Base-by-base conservation (phyloP, 1,139 yeast genomes). In the Suhomyces taliae region DNA sequence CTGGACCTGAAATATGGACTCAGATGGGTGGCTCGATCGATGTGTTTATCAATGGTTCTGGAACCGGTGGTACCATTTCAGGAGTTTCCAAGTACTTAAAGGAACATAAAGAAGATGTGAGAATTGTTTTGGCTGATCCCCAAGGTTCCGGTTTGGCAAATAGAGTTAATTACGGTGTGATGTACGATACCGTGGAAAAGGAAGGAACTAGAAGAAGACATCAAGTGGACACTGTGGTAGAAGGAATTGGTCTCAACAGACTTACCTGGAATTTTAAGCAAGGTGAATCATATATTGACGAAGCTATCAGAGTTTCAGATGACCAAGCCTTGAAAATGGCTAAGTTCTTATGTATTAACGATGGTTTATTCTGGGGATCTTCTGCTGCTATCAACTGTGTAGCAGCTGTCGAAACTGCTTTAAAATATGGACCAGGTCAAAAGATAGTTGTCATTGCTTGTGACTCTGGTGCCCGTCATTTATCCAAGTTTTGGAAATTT, bases 171-270 rank as follows among this genome's bases (percentile, higher is more conserved):
- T 83, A 71, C 59, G 97, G 97, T 1, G 98, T 93, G 7, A 90
- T 93, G 97, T 93, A 89, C 64, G 96, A 91, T 57, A 55, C 74
- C 2, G 91, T 83, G 14, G 99, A 93, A 65, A 83, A 78, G 55
- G 99, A 93, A 67, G 99, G 99, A 1, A 89, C 95, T 0, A 76
- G 98, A 56, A 78, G 98, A 61, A 76, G 99, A 56, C 98, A 93
- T 62, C 99, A 93, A 66, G 98, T 93, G 1, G 99, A 93, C 64
- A 93, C 98, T 0, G 65, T 91, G 2, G 86, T 93, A 2, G 99
- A 93, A 66, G 99, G 99, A 0, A 87, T 93, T 38, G 99, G 99
- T 0, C 70, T 93, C 47, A 93, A 90, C 59, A 72, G 99, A 53
- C 70, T 93, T 34, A 93, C 99, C 0, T 79, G 79, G 60, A 93